Evolutionary conservation across 1,284 basidiomycete species (phyloP), one percentile per base, ranked within the genome.

Genomic region (Porphyrellus sp.): DNA sequence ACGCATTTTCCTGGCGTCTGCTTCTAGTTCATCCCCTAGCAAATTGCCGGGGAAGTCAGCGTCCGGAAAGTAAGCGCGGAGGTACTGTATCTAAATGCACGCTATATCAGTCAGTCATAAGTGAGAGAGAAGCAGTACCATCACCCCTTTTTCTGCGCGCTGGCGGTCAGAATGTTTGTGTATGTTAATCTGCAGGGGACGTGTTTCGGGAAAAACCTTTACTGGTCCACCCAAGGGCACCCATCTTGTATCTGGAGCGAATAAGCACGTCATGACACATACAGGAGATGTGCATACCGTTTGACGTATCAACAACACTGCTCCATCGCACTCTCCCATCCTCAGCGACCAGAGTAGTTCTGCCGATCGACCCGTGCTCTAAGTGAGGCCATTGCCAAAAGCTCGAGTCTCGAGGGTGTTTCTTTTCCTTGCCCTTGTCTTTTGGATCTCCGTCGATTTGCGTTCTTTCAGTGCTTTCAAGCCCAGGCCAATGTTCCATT

Each of bases 401-500:
- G 20, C 30, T 52, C 16, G 56, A 18, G 4, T 61, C 56, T 39
- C 35, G 24, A 31, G 1, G 33, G 8, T 28, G 44, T 27, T 35
- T 41, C 23, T 45, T 64, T 16, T 34, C 51, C 24, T 67, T 71
- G 67, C 57, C 60, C 54, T 60, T 70, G 34, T 31, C 45, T 11
- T 56, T 48, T 3, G 51, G 13, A 24, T 57, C 35, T 54, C 53
- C 5, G 44, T 16, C n/a, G 13, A 20, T 30, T 21, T 46, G 55
- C 38, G 44, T 27, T 38, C 28, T 41, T 42, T 53, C 55, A 50
- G 56, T 25, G 63, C 69, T 69, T 61, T 72, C 71, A 74, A 78
- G 74, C 59, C 73, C 68, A 34, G 83, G 84, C 85, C 85, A 88
- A 64, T 72, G 71, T 67, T 83, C 81, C 83, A 87, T 86, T 80